Evolutionary conservation across 306 rosid species (phyloP).

Genomic region (Clitoria ternatea): DNA sequence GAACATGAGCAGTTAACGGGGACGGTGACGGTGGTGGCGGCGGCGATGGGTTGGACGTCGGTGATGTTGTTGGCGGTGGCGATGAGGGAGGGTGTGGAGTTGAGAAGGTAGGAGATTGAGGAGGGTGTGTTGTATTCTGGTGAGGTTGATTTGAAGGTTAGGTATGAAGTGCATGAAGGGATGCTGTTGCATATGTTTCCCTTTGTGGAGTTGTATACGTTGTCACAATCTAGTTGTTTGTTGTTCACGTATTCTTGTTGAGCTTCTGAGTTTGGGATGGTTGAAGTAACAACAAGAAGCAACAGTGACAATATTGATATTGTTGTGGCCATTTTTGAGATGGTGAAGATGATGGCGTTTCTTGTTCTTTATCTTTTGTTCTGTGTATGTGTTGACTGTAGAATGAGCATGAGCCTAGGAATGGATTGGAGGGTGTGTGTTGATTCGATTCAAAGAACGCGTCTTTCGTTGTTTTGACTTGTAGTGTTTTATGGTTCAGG

Average conservation of each 20-base stretch:
- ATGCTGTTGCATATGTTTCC: conserved; percentile 14
- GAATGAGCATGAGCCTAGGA: too few relatives aligned
- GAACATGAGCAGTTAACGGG: conserved; percentile 62
- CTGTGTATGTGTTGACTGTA: neutral
- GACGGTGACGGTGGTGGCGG: conserved; percentile 29
- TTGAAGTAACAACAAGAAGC: neutral
- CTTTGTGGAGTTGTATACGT: conserved; percentile 25
- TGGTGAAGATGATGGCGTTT: neutral
- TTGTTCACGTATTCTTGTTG: conserved; percentile 61
- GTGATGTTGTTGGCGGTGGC: conserved; percentile 52
- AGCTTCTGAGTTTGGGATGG: neutral
- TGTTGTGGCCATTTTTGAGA: neutral
- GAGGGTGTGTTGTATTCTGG: conserved; percentile 31
- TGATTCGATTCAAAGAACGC: conserved; percentile 1
- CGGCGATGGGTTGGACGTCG: conserved; percentile 31
- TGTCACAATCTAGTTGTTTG: conserved; percentile 52
- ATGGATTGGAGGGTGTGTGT: neutral
- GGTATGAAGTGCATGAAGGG: conserved; percentile 48
- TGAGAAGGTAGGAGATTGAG: conserved; percentile 40
- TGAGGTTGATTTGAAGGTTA: conserved; percentile 52
- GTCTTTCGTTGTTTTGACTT: neutral
- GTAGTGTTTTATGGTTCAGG: neutral
- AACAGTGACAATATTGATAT: neutral
- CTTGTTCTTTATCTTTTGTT: neutral
- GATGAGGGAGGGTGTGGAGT: conserved; percentile 22